These are phyloP conservation scores for Ophiognomonia clavigignenti-juglandacearum DNA, from an alignment of 2,329 filamentous ascomycete species.

Conservation along the genomic window DNA sequence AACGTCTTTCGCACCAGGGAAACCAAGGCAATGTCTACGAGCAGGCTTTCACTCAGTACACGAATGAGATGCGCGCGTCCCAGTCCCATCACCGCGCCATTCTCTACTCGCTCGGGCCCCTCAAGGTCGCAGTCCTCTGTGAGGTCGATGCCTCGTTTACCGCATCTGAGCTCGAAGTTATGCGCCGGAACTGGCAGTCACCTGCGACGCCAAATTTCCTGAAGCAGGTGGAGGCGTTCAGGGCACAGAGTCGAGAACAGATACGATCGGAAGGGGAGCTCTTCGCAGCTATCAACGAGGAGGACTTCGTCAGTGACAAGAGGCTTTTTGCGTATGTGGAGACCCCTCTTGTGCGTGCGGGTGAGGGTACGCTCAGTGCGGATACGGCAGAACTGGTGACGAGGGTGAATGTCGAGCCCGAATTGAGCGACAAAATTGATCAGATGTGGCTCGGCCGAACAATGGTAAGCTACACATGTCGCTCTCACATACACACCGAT, in stretches of 20 bases:
- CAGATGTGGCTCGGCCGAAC: conserved; percentile 14
- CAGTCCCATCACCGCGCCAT: conserved; percentile 11
- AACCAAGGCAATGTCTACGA: conserved; percentile 11
- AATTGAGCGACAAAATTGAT: neutral
- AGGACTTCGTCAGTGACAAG: too few species aligned
- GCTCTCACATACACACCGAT: neutral
- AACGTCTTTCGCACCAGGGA: neutral
- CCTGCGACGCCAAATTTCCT: too few species aligned
- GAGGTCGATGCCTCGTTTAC: conserved; percentile 7
- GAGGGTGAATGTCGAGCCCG: neutral
- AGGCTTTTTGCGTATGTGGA: too few species aligned
- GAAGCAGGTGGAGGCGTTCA: too few species aligned
- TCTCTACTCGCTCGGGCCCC: conserved; percentile 8
- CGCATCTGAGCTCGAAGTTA: too few species aligned
- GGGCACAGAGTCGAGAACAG: too few species aligned
- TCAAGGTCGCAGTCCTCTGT: conserved; percentile 7
- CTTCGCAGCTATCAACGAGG: neutral
- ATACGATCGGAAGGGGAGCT: too few species aligned
- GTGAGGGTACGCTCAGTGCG: conserved; percentile 8
- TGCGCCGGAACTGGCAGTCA: too few species aligned
- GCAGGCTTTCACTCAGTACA: neutral
- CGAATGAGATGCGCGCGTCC: neutral
- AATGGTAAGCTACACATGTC: neutral
- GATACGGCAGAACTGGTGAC: conserved; percentile 8
- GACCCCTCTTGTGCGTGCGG: conserved; percentile 3